Evolutionary conservation across 345 rosid species (phyloP), one percentile per base, ranked within the genome.

Genomic region (Citrus trifoliata): DNA sequence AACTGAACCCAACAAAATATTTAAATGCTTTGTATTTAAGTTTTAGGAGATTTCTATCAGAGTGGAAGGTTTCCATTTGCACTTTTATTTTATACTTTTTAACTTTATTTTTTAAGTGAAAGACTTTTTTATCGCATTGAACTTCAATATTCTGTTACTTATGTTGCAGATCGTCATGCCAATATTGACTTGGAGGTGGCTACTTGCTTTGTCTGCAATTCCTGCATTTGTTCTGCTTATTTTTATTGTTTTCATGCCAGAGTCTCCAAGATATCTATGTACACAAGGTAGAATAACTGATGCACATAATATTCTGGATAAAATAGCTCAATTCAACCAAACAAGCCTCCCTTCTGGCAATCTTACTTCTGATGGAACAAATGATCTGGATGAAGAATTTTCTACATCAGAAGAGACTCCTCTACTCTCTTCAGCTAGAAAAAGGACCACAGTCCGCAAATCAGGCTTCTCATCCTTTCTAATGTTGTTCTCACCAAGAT

Each of bases 191-290:
- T 90, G 96, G 93, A 88, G 96, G 79, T 92, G 93, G 92, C 83
- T 92, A 32, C 92, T 92, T 53, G 93, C 74, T 7, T 21, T 89
- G 4, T 89, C 92, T 35, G 79, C 96, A 67, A 12, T 88, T 28
- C 96, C 96, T 58, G 86, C 96, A 60, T 80, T 83, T 42, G 67
- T 81, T 70, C 86, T 87, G 76, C 90, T 90, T 69, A 2, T 87
- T 35, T 85, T 92, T 56, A 88, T 88, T 76, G 28, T 61, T 21
- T n/a, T 75, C 67, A 75, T 81, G 30, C 91, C 90, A 0, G 95
- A 92, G 82, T 90, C 95, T 51, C 93, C 92, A 2, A 86, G 95
- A 74, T 92, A 92, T 75, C 76, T 90, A 46, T 92, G 90, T 79
- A 66, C 77, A 70, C 86, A 81, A 83, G 92, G 88, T 28, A 83